These are phyloP conservation scores for Hypoxylon crocopeplum DNA, from an alignment of 495 filamentous ascomycete species.

Conservation along the genomic window DNA sequence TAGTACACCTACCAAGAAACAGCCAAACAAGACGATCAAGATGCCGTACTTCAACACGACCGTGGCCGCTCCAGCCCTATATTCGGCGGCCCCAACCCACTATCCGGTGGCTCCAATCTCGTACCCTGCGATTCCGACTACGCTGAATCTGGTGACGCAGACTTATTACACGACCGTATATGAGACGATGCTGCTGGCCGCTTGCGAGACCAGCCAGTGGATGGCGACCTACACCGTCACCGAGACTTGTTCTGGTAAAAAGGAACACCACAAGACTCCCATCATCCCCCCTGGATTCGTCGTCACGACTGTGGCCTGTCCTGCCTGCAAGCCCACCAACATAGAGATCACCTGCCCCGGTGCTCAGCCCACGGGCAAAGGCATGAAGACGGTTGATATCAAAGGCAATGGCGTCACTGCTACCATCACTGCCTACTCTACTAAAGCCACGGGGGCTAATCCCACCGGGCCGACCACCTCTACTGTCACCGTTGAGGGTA, in stretches of 20 bases:
- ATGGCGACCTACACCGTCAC: slow-evolving; percentile 55
- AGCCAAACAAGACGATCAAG: slow-evolving; percentile 15
- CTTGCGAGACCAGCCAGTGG: slow-evolving; percentile 49
- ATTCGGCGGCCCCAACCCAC: background rate
- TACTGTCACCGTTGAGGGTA: background rate
- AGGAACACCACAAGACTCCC: slow-evolving; percentile 30
- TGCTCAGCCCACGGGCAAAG: slow-evolving; percentile 38
- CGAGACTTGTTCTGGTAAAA: slow-evolving; percentile 46
- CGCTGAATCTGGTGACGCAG: slow-evolving; percentile 28
- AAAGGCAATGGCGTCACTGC: slow-evolving; percentile 46
- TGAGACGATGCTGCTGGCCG: slow-evolving; percentile 46
- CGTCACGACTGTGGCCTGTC: slow-evolving; percentile 46
- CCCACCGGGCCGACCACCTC: background rate
- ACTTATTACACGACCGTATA: slow-evolving; percentile 50
- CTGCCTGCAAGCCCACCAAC: slow-evolving; percentile 36
- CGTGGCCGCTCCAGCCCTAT: background rate
- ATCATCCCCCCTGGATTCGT: slow-evolving; percentile 48
- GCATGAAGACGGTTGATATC: slow-evolving; percentile 27
- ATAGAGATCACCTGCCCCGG: slow-evolving; percentile 47
- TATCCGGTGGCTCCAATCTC: background rate
- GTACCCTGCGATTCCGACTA: slow-evolving; percentile 7
- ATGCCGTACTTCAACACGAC: slow-evolving; percentile 38
- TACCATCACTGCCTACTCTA: slow-evolving; percentile 33
- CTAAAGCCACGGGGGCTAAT: background rate
- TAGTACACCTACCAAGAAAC: background rate